These are phyloP conservation scores for Stagonosporopsis tanaceti DNA, from an alignment of 2,329 filamentous ascomycete species.

Conservation along the genomic window DNA sequence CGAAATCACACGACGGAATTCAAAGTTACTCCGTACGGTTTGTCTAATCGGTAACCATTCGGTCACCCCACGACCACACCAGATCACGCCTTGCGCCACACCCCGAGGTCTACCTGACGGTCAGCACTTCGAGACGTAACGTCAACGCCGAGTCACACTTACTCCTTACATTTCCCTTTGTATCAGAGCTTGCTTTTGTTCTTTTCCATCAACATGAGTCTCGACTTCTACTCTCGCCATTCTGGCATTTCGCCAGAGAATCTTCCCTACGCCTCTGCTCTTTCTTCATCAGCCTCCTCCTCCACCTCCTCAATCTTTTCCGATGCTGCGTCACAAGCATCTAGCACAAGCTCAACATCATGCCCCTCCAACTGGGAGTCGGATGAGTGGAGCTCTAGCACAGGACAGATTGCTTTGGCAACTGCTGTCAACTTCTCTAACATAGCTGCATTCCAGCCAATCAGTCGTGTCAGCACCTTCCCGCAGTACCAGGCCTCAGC, in stretches of 20 bases:
- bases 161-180: slow-evolving; percentile 40
- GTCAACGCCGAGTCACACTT: slow-evolving; percentile 40
- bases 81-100: slow-evolving; percentile 43
- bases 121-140: slow-evolving; percentile 49
- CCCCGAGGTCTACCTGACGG: slow-evolving; percentile 47
- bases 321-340: slow-evolving; percentile 70
- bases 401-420: slow-evolving; percentile 31
- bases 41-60: slow-evolving; percentile 50
- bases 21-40: slow-evolving; percentile 48
- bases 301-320: slow-evolving; percentile 83
- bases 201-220: slow-evolving; percentile 48
- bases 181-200: slow-evolving; percentile 30
- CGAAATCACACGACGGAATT: slow-evolving; percentile 46
- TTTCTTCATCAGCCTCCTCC: slow-evolving; percentile 78
- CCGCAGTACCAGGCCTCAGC: slow-evolving; percentile 50
- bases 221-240: slow-evolving; percentile 44
- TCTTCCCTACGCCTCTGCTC: slow-evolving; percentile 72
- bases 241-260: slow-evolving; percentile 49
- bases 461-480: slow-evolving; percentile 47
- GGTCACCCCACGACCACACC: slow-evolving; percentile 53
- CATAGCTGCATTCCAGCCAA: slow-evolving; percentile 40
- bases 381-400: slow-evolving; percentile 45
- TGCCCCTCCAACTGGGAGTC: slow-evolving; percentile 63
- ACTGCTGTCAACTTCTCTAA: slow-evolving; percentile 33
- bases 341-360: slow-evolving; percentile 69